Evolutionary conservation across 2,329 filamentous ascomycete genomes (phyloP).

Genomic region (Aspergillus chevalieri): DNA sequence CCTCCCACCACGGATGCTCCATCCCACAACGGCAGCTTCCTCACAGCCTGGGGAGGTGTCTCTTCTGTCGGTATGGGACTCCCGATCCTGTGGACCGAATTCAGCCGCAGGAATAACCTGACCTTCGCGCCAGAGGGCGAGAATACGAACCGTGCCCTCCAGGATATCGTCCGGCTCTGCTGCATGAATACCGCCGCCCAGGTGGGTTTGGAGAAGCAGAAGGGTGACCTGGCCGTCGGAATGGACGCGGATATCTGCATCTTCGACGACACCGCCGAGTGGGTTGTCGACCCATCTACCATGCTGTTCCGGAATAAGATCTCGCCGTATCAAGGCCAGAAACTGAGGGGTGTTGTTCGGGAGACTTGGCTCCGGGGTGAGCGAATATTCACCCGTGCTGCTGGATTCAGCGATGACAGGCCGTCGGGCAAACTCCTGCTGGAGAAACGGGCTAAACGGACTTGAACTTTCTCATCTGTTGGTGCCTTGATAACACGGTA

Average conservation of each 20-base stretch:
- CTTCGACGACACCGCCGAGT: constrained; percentile 75
- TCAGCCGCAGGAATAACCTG: constrained; percentile 53
- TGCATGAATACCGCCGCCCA: constrained; percentile 80
- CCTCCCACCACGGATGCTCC: constrained; percentile 38
- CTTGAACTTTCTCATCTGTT: constrained; percentile 13
- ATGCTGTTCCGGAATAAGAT: constrained; percentile 96
- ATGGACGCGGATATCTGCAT: constrained; percentile 88
- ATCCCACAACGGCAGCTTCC: constrained; percentile 68
- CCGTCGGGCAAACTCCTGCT: constrained; percentile 35
- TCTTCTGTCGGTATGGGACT: constrained; percentile 88
- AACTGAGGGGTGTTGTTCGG: constrained; percentile 67
- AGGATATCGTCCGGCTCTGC: constrained; percentile 81
- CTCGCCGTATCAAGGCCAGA: constrained; percentile 79
- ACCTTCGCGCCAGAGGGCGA: constrained; percentile 32
- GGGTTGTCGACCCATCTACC: constrained; percentile 65
- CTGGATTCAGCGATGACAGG: constrained; percentile 32
- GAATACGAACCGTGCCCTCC: constrained; percentile 50
- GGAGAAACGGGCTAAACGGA: constrained; percentile 32
- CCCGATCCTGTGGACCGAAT: constrained; percentile 79
- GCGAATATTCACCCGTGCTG: constrained; percentile 64
- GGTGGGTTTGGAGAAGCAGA: constrained; percentile 72
- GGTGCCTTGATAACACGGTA: not conserved
- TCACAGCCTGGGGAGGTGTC: constrained; percentile 93
- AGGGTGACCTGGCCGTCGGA: constrained; percentile 73
- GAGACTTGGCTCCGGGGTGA: constrained; percentile 81